Evolutionary conservation across 2,329 filamentous ascomycete genomes (phyloP).

Genomic region (Ascochyta lentis): DNA sequence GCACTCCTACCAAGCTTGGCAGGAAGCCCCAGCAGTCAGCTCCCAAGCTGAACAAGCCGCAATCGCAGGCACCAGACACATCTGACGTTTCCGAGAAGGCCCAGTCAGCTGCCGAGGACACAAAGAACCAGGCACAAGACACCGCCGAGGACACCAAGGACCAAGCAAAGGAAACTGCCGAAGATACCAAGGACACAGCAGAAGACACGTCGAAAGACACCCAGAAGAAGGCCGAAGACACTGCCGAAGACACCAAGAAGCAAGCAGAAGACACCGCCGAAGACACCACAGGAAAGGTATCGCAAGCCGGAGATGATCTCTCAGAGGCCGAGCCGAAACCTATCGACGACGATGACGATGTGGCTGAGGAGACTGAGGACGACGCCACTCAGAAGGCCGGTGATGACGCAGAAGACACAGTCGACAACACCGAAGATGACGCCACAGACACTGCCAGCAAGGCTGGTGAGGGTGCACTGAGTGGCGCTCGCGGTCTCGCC

Average conservation of each 20-base stretch:
- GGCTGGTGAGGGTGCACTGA: slow-evolving; percentile 49
- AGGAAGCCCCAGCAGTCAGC: slow-evolving; percentile 51
- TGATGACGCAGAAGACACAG: slow-evolving; percentile 54
- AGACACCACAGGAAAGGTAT: slow-evolving; percentile 54
- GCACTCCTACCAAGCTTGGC: slow-evolving; percentile 60
- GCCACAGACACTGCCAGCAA: slow-evolving; percentile 46
- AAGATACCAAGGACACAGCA: slow-evolving; percentile 48
- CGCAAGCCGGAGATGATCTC: slow-evolving; percentile 54
- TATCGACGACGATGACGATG: slow-evolving; percentile 47
- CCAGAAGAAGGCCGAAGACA: slow-evolving; percentile 56
- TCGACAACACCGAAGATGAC: slow-evolving; percentile 51
- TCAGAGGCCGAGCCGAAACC: slow-evolving; percentile 56
- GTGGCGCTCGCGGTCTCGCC: slow-evolving; percentile 55
- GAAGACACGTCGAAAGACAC: slow-evolving; percentile 46
- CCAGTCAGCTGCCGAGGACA: slow-evolving; percentile 36
- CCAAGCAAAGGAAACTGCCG: slow-evolving; percentile 39
- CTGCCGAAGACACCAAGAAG: slow-evolving; percentile 53
- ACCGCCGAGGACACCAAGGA: slow-evolving; percentile 45
- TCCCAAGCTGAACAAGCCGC: slow-evolving; percentile 52
- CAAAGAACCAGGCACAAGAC: slow-evolving; percentile 47
- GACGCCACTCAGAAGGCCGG: slow-evolving; percentile 53
- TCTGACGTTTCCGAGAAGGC: slow-evolving; percentile 45
- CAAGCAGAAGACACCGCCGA: slow-evolving; percentile 54
- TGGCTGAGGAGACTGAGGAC: slow-evolving; percentile 37
- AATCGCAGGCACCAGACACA: slow-evolving; percentile 44